phyloP scores from a whole-genome alignment of 2,329 filamentous ascomycete genomes.

The Plenodomus tracheiphilus region DNA sequence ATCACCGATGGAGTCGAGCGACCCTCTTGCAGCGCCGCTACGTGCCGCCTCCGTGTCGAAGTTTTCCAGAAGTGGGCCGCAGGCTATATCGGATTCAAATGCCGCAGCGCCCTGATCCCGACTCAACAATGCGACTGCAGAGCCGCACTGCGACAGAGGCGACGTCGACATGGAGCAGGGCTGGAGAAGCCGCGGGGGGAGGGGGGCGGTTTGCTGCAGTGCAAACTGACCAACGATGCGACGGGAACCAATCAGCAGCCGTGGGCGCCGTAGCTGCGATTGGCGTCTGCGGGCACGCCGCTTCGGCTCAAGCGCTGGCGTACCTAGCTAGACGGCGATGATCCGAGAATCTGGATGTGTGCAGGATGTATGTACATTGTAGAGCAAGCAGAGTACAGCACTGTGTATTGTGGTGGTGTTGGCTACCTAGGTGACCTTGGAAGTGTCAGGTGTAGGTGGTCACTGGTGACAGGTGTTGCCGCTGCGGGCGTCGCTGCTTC shows the following conservation, averaged over 20 bases:
- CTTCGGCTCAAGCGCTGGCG: neutral
- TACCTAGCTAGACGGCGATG: neutral
- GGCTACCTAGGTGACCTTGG: too few species aligned
- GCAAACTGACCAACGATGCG: neutral
- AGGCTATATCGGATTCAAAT: conserved; percentile 3
- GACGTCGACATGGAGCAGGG: neutral
- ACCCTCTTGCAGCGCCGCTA: conserved; percentile 4
- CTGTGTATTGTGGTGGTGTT: neutral
- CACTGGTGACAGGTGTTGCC: too few species aligned
- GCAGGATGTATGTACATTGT: neutral
- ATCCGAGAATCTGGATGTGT: conserved; percentile 1
- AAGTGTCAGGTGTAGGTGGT: too few species aligned
- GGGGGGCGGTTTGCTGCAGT: neutral
- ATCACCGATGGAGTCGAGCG: conserved; percentile 17
- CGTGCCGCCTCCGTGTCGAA: conserved; percentile 9
- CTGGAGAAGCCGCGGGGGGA: neutral
- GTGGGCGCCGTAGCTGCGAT: neutral
- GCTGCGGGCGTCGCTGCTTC: neutral
- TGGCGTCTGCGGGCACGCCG: neutral
- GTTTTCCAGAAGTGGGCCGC: conserved; percentile 21
- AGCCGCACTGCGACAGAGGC: neutral
- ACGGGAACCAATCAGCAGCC: neutral
- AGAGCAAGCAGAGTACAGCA: too few species aligned
- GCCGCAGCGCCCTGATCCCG: conserved; percentile 1
- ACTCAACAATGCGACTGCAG: neutral